Evolutionary conservation across 805 yeast species (phyloP), one percentile per base, ranked within the genome.

Genomic region (Yamadazyma laniorum): DNA sequence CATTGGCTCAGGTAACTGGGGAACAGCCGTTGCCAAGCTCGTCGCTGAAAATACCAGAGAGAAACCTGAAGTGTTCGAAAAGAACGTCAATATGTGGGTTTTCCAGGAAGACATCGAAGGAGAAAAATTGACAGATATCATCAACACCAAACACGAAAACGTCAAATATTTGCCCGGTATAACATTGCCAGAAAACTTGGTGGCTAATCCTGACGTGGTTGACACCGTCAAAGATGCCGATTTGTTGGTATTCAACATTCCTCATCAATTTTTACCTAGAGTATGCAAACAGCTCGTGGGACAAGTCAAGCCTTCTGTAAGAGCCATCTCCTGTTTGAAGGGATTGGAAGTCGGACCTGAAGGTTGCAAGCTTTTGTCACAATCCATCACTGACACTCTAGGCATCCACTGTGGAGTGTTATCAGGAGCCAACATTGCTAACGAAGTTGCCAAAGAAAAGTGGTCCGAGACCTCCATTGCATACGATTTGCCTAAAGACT

Each of bases 391-490:
- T 37, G 85, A 87, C 53, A 75, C 79, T 52, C 75, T 93, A 50
- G 91, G 90, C 23, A 78, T 93, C 44, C 79, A 85, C 63, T 90
- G 98, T 71, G 99, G 99, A 66, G 98, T 95, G 15, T 75, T 93
- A 38, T 85, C 95, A 1, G 99, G 99, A 46, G 99, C 99, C 39
- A 93, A 93, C 70, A 75, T 93, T 53, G 99, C 99, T 30, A 88
- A 95, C 33, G 99, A 93, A 65, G 96, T 93, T 44, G 99, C 99
- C 44, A 79, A 77, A 61, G 86, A 87, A 65, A 85, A 85, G 66
- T 93, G 95, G 95, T 89, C 96, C 14, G 99, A 93, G 69, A 93
- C 99, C 43, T 90, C 99, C 9, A 88, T 93, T 48, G 99, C 97
- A 16, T 93, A 87, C 70, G 80, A 76, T 41, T 55, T 72, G 17